A percentile compares a stretch with the other conserved stretches of the same genome.
Evolutionary conservation across 345 rosid species (phyloP).

Genomic region (Triadica sebifera): DNA sequence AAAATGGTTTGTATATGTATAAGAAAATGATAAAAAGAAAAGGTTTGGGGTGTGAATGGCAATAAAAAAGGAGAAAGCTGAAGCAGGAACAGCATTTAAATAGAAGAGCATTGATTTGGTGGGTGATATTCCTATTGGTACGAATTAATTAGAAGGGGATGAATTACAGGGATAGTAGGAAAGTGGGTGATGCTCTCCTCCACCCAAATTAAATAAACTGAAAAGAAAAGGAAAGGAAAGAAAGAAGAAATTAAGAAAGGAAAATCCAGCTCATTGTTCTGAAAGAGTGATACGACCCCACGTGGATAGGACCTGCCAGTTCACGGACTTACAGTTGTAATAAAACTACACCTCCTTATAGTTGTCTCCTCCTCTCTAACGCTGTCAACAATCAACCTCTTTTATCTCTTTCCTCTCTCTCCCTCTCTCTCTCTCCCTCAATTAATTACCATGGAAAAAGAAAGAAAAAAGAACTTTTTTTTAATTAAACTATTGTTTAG

Average conservation of each 20-base stretch:
- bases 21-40: background rate
- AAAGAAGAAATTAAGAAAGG: constrained; percentile 21
- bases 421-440: too few relatives aligned
- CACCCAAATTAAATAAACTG: too few relatives aligned
- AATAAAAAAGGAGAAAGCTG: background rate
- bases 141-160: too few relatives aligned
- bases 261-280: constrained; percentile 46
- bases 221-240: background rate
- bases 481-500: background rate
- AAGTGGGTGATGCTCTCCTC: too few relatives aligned
- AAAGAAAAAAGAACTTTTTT: background rate
- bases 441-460: background rate
- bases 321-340: constrained; percentile 31
- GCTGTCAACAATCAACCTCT: constrained; percentile 24
- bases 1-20: background rate
- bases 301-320: constrained; percentile 51
- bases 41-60: background rate
- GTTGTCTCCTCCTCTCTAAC: constrained; percentile 50
- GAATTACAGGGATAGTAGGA: too few relatives aligned
- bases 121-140: background rate
- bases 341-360: constrained; percentile 19
- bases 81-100: background rate
- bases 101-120: background rate
- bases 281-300: constrained; percentile 34
- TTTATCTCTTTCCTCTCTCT: too few relatives aligned